Evolutionary conservation across 2,329 filamentous ascomycete species (phyloP), one percentile per base, ranked within the genome.

Genomic region (Hypoxylon sp.): DNA sequence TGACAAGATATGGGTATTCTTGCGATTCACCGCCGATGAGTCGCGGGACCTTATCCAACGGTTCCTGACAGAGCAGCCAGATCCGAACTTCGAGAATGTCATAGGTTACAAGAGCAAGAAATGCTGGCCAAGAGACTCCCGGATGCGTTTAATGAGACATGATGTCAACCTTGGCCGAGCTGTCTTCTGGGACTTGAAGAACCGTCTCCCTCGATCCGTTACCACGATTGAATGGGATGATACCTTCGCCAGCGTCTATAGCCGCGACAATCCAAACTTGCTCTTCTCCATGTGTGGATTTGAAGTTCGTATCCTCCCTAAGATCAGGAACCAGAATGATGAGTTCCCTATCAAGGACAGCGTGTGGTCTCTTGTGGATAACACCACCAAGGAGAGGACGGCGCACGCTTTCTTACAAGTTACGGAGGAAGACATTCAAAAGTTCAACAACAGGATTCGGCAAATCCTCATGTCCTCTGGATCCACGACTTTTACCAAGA

Each of bases 101-200:
- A 98, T 99, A 75, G 96, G 96, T 0, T 99, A 98, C 82, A 95
- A 93, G 84, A 99, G 97, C 82, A 99, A 99, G 86, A 99, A 98
- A 80, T 99, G 97, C 82, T 99, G 96, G 96, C 97, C 96, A 46
- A 90, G 96, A 75, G 96, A 99, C 79, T 98, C 95, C 25, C 90
- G 96, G 56, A 99, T 99, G 97, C 91, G 97, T 50, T 83, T 99
- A 75, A 99, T 99, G 96, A 91, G 96, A 70, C 96, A 99, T 81
- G 96, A 99, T 82, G 97, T 99, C 73, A 98, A 99, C 75, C 90
- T 99, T 46, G 96, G 97, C 46, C 91, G 97, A 67, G 97, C 97
- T 66, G 96, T 98, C 1, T 99, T 99, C 84, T 99, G 96, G 96
- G 95, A 99, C 78, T 82, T 99, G 79, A 98, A 99, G 87, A 99